Percentiles rank a stretch among this genome's conserved stretches.
phyloP scores from a whole-genome alignment of 352 stramenopile species.

The Globisporangium takayamanum region DNA sequence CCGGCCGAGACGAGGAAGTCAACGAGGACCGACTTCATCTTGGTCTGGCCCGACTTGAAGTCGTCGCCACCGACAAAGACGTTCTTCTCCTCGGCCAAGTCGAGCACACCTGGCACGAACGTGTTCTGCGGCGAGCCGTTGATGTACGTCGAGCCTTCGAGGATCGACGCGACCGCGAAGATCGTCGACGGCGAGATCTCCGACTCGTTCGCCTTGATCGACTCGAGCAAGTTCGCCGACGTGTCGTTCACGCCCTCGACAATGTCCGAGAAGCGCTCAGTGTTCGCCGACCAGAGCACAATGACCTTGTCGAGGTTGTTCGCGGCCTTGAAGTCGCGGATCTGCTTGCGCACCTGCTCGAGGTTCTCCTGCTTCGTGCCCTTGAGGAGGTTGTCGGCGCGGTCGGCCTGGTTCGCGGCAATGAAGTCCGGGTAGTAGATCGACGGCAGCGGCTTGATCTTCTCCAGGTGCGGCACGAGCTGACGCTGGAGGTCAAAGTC shows the following conservation, averaged over 20 bases:
- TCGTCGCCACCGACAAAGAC: constrained; percentile 98
- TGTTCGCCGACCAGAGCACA: constrained; percentile 99
- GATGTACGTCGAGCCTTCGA: constrained; percentile 98
- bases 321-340: constrained; percentile 94
- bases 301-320: constrained; percentile 98
- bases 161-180: constrained; percentile 97
- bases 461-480: constrained; percentile 95
- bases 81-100: constrained; percentile 92
- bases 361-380: constrained; percentile 97
- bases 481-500: constrained; percentile 97
- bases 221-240: constrained; percentile 93
- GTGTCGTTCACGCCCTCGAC: constrained; percentile 98
- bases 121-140: constrained; percentile 99
- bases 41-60: constrained; percentile 99
- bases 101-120: constrained; percentile 97
- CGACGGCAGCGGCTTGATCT: constrained; percentile 94
- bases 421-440: constrained; percentile 99
- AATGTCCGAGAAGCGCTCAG: constrained; percentile 97
- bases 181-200: constrained; percentile 97
- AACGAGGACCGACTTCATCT: constrained; percentile 99
- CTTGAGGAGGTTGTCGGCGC: constrained; percentile 96
- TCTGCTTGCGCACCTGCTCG: constrained; percentile 90
- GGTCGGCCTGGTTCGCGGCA: constrained; percentile 97
- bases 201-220: constrained; percentile 93
- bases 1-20: constrained; percentile 98